Percentiles rank a stretch among this genome's conserved stretches.
phyloP scores from a whole-genome alignment of 306 rosid genomes.

The Acacia acuminata region DNA sequence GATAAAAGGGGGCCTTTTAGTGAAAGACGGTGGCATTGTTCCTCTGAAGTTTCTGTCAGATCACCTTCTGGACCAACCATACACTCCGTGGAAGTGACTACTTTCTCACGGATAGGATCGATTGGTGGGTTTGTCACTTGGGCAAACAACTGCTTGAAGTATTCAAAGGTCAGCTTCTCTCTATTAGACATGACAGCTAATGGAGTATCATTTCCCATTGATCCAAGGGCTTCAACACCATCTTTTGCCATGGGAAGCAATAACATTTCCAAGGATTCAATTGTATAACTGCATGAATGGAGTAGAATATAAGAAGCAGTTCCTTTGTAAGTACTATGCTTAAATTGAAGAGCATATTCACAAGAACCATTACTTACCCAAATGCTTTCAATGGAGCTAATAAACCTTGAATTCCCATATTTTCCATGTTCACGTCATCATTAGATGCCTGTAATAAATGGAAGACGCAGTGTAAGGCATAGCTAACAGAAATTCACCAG shows the following conservation, averaged over 20 bases:
- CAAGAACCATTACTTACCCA: constrained; percentile 57
- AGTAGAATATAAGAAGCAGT: constrained; percentile 25
- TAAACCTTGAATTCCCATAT: constrained; percentile 83
- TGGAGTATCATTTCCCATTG: constrained; percentile 98
- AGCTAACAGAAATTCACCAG: background rate
- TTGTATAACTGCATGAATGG: constrained; percentile 65
- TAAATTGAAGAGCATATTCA: constrained; percentile 41
- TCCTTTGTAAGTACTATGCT: constrained; percentile 21
- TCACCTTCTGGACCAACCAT: constrained; percentile 99
- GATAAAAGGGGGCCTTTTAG: constrained; percentile 83
- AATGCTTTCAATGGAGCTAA: constrained; percentile 86
- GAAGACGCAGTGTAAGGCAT: constrained; percentile 30
- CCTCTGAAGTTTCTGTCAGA: constrained; percentile 86
- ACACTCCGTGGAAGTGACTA: constrained; percentile 94
- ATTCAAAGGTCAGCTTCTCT: constrained; percentile 91
- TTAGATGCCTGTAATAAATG: constrained; percentile 54
- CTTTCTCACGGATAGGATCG: constrained; percentile 95
- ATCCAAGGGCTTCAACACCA: constrained; percentile 94
- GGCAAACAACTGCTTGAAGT: constrained; percentile 98
- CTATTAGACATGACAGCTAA: constrained; percentile 93
- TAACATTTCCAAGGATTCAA: constrained; percentile 91
- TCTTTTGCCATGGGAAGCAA: constrained; percentile 99
- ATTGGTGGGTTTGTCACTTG: constrained; percentile 99
- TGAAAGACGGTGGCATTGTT: constrained; percentile 92
- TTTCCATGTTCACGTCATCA: constrained; percentile 67